Evolutionary conservation across 148 eudicot species (phyloP).

Genomic region (Camellia granthamiana): DNA sequence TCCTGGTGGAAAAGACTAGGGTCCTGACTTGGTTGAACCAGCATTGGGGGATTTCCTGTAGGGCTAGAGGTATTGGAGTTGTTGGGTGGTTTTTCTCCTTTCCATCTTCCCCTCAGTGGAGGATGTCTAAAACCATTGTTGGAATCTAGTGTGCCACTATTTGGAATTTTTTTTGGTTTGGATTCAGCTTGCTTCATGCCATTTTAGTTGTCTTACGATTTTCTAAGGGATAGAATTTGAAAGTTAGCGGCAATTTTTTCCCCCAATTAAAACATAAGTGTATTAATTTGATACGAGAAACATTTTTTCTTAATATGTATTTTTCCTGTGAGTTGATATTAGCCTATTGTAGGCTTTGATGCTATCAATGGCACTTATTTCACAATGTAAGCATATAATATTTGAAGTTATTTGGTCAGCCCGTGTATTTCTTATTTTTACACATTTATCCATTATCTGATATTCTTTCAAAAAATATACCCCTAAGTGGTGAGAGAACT

Average conservation of each 20-base stretch:
- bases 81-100: too few relatives aligned
- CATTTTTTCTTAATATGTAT: neutral
- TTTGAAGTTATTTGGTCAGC: too few relatives aligned
- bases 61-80: too few relatives aligned
- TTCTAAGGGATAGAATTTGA: neutral
- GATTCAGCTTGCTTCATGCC: neutral
- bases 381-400: neutral
- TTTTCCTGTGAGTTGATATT: neutral
- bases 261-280: neutral
- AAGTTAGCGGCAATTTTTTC: neutral
- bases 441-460: neutral
- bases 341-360: neutral
- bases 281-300: neutral
- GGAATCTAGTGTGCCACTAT: neutral
- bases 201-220: neutral
- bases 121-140: neutral
- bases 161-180: neutral
- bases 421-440: neutral
- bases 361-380: neutral
- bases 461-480: neutral
- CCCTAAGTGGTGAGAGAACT: neutral
- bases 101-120: too few relatives aligned
- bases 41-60: too few relatives aligned
- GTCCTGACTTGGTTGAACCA: too few relatives aligned
- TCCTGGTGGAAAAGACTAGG: too few relatives aligned